A percentile compares a stretch with the other conserved stretches of the same genome.
phyloP scores from a whole-genome alignment of 306 rosid species.

The Fagus crenata region DNA sequence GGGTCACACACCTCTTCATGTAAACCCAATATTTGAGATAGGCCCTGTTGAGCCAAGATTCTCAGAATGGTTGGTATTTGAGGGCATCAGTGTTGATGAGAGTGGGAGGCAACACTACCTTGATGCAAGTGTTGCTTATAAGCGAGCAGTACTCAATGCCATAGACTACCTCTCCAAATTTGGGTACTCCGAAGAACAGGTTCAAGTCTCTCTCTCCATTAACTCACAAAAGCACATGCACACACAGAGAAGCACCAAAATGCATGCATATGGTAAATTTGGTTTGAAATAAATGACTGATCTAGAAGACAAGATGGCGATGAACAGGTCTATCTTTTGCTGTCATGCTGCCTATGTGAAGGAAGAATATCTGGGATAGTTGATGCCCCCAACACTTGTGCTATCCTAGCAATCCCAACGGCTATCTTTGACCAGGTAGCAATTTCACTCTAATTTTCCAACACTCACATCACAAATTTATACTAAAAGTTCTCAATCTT shows the following conservation, averaged over 20 bases:
- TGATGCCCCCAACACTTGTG: conserved; percentile 76
- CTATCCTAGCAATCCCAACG: conserved; percentile 80
- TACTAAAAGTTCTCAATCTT: too few relatives aligned
- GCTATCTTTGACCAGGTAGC: conserved; percentile 77
- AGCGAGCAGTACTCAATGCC: conserved; percentile 74
- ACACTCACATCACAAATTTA: not conserved
- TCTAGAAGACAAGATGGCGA: conserved; percentile 8
- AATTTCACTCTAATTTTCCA: not conserved
- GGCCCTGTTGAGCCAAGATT: conserved; percentile 92
- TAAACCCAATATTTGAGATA: conserved; percentile 85
- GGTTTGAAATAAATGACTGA: conserved; percentile 7
- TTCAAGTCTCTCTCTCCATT: conserved; percentile 1
- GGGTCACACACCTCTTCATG: conserved; percentile 91
- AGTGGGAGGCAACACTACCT: conserved; percentile 79
- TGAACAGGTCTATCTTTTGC: conserved; percentile 62
- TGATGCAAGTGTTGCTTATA: conserved; percentile 82
- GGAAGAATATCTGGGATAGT: conserved; percentile 89
- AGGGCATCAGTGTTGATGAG: conserved; percentile 84
- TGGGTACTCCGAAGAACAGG: conserved; percentile 87
- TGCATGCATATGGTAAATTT: not conserved
- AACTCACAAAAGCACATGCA: conserved; percentile 13
- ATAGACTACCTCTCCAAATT: conserved; percentile 77
- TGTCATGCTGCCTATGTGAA: conserved; percentile 81
- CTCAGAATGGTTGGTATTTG: conserved; percentile 89
- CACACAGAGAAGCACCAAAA: conserved; percentile 8